Conservation (phyloP, 78 protist species). For the Bigelowiella natans region DNA sequence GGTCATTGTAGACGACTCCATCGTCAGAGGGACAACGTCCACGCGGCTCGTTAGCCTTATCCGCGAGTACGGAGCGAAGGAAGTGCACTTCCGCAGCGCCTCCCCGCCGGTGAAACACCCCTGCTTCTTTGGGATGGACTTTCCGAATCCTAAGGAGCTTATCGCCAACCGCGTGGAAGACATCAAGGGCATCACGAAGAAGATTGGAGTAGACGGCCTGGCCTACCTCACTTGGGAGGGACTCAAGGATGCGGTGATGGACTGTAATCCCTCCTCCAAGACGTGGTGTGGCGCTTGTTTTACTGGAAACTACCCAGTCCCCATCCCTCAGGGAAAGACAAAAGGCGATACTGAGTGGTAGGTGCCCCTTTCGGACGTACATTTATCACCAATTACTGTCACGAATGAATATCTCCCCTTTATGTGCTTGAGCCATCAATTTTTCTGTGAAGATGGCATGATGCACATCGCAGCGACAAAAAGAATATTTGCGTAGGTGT, state of each 20-base stretch:
- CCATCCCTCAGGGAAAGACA: too few species aligned
- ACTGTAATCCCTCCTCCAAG: not conserved
- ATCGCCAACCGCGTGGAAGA: not conserved
- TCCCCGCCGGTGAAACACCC: not conserved
- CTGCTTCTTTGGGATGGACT: not conserved
- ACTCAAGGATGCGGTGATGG: not conserved
- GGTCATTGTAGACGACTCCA: not conserved
- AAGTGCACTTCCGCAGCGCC: not conserved
- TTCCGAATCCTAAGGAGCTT: not conserved
- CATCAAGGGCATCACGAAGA: not conserved
- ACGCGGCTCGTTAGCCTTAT: not conserved
- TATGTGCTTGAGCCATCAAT: too few species aligned
- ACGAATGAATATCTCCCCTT: too few species aligned
- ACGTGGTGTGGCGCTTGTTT: not conserved
- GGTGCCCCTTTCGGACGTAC: too few species aligned
- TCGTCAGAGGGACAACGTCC: not conserved
- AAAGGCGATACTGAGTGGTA: too few species aligned
- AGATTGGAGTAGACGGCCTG: not conserved
- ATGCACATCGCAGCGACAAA: too few species aligned
- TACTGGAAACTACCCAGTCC: not conserved
- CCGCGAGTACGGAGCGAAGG: not conserved
- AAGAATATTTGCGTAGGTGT: too few species aligned
- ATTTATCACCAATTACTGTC: too few species aligned
- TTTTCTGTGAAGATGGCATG: too few species aligned
- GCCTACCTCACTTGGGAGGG: not conserved